phyloP scores from a whole-genome alignment of 306 rosid genomes.

The Cucumis melo region DNA sequence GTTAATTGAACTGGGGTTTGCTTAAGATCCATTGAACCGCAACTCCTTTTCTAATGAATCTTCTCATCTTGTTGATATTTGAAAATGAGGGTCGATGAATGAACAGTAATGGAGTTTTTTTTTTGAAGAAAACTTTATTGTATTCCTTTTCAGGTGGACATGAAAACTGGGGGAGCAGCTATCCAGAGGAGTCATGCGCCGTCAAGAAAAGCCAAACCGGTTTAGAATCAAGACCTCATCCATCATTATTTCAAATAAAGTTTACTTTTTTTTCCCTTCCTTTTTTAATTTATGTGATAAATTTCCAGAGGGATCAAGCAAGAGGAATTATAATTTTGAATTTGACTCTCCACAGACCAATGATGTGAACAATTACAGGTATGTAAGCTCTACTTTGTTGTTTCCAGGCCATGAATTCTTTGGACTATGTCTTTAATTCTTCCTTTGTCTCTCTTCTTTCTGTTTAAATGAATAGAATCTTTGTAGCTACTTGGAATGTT shows the following conservation, averaged over 20 bases:
- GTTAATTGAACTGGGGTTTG: not conserved
- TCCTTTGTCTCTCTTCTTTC: not conserved
- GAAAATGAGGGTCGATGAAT: not conserved
- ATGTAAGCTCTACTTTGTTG: not conserved
- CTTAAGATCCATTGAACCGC: not conserved
- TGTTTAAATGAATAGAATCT: constrained; percentile 37
- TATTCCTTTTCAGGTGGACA: not conserved
- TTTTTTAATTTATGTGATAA: not conserved
- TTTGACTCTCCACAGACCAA: not conserved
- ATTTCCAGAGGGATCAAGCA: constrained; percentile 11
- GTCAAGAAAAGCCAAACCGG: constrained; percentile 3
- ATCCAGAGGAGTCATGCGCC: not conserved
- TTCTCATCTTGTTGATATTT: not conserved
- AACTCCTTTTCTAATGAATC: not conserved
- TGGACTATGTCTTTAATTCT: not conserved
- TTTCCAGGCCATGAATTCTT: constrained; percentile 1
- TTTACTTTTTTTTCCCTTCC: not conserved
- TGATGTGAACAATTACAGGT: constrained; percentile 1
- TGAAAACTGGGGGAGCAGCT: not conserved
- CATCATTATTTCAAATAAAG: constrained; percentile 16
- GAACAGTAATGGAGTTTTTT: not conserved
- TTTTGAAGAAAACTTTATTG: not conserved
- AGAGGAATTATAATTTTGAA: not conserved
- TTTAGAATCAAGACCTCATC: not conserved
- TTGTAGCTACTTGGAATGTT: constrained; percentile 92